Evolutionary conservation across 1,139 yeast species (phyloP), one percentile per base, ranked within the genome.

Genomic region (Lodderomyces parapsilosis): DNA sequence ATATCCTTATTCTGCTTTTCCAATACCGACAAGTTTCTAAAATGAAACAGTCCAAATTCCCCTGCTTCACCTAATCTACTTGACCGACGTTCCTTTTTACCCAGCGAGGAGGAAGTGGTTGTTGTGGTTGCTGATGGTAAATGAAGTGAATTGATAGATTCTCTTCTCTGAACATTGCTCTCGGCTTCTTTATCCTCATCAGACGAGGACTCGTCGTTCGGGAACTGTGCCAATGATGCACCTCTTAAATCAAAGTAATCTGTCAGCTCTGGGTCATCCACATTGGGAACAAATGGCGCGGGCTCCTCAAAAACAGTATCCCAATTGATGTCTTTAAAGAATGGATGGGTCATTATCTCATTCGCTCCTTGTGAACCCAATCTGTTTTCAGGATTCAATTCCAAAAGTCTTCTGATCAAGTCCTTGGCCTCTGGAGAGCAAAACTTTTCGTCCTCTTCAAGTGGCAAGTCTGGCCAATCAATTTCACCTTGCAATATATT

Each of bases 1-100:
- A 88, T 91, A 62, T 91, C 98, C 58, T 88, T 89, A 57, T 94
- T 94, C 14, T 96, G 98, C 56, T 86, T 87, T 55, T 93, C 99
- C 49, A 94, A 72, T 4, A 94, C 94, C 10, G 93, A 83, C 49
- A 94, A 68, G 59, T 94, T 94, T 53, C 96, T 76, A 64, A 88
- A 94, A 48, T 88, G 84, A 62, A 94, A 94, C 2, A 94, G 84
- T 0, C 99, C 99, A 75, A 93, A 94, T 54, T 91, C 98, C 38
- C 80, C 72, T 2, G 74, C 69, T 49, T 89, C 97, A 42, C 85
- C 86, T 47, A 87, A 63, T 50, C 87, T 70, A 60, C 86, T 72
- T 43, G 86, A 74, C 55, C 93, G 61, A 60, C 89, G 63, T 49
- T 83, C 91, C 43, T 85, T 65, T 54, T 81, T 84, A 10, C 59